phyloP scores from a whole-genome alignment of 257 asterid genomes.

The Solanum ossicruentum region DNA sequence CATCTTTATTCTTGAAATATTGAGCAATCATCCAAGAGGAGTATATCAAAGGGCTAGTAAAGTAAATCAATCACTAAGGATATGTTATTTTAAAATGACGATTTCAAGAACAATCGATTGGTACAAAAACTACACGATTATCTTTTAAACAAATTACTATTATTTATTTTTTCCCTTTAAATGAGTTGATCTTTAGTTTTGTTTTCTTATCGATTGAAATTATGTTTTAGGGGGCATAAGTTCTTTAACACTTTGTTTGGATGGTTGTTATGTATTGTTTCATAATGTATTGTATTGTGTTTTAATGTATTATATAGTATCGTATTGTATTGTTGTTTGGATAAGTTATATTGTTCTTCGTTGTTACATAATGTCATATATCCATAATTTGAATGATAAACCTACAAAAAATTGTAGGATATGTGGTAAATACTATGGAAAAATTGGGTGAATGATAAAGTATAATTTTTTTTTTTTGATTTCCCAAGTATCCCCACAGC shows the following conservation, averaged over 20 bases:
- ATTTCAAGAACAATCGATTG: background rate
- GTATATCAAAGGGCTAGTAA: background rate
- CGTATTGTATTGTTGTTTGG: too few relatives aligned
- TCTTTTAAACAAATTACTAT: background rate
- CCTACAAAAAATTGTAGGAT: too few relatives aligned
- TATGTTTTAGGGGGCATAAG: background rate
- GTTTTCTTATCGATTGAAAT: background rate
- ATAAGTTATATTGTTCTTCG: too few relatives aligned
- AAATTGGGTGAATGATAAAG: too few relatives aligned
- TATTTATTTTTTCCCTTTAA: background rate
- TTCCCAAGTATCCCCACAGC: too few relatives aligned
- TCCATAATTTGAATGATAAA: too few relatives aligned
- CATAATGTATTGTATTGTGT: too few relatives aligned
- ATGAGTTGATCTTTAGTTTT: background rate
- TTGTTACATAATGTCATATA: too few relatives aligned
- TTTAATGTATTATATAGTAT: too few relatives aligned
- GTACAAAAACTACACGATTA: background rate
- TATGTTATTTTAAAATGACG: background rate
- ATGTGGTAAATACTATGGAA: too few relatives aligned
- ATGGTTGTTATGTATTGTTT: too few relatives aligned
- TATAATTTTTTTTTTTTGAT: too few relatives aligned
- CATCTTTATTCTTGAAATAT: background rate
- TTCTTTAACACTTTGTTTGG: background rate
- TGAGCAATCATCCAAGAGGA: background rate
- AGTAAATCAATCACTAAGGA: background rate